phyloP scores from a whole-genome alignment of 352 stramenopile species.

The Thalassiosira livingstoniorum region DNA sequence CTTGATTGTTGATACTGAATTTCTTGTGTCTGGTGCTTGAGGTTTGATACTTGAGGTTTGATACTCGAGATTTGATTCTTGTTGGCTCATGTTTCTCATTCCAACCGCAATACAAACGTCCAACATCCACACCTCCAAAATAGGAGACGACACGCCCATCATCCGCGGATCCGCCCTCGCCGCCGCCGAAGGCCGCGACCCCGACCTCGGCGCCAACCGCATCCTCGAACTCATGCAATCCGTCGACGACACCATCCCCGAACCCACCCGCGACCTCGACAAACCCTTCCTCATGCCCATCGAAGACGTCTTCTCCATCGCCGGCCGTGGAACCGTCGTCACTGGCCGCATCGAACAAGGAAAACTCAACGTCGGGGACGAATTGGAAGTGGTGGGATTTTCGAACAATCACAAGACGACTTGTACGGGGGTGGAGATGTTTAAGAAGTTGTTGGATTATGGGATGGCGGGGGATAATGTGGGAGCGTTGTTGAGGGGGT shows the following conservation, averaged over 20 bases:
- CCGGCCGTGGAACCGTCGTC: slow-evolving; percentile 96
- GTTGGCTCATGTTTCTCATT: too few relatives aligned
- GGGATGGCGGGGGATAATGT: slow-evolving; percentile 96
- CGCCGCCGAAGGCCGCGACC: slow-evolving; percentile 91
- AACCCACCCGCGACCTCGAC: slow-evolving; percentile 91
- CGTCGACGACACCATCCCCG: slow-evolving; percentile 89
- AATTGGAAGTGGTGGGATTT: slow-evolving; percentile 89
- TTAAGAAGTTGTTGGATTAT: slow-evolving; percentile 94
- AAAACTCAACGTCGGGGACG: slow-evolving; percentile 89
- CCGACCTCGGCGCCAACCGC: slow-evolving; percentile 88
- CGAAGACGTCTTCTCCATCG: slow-evolving; percentile 97
- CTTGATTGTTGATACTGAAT: too few relatives aligned
- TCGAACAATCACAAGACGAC: slow-evolving; percentile 86
- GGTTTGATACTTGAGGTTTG: too few relatives aligned
- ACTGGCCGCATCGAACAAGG: slow-evolving; percentile 94
- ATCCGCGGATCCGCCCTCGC: slow-evolving; percentile 92
- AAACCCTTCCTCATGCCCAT: slow-evolving; percentile 97
- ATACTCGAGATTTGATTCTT: too few relatives aligned
- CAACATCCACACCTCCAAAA: too few relatives aligned
- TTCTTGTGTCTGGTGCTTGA: too few relatives aligned
- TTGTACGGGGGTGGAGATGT: slow-evolving; percentile 96
- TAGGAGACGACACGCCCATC: slow-evolving; percentile 94
- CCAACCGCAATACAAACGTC: too few relatives aligned
- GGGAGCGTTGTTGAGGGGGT: slow-evolving; percentile 91
- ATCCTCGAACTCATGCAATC: slow-evolving; percentile 95